Evolutionary conservation across 805 yeast genomes (phyloP).

Genomic region (Wickerhamiella siamensis): DNA sequence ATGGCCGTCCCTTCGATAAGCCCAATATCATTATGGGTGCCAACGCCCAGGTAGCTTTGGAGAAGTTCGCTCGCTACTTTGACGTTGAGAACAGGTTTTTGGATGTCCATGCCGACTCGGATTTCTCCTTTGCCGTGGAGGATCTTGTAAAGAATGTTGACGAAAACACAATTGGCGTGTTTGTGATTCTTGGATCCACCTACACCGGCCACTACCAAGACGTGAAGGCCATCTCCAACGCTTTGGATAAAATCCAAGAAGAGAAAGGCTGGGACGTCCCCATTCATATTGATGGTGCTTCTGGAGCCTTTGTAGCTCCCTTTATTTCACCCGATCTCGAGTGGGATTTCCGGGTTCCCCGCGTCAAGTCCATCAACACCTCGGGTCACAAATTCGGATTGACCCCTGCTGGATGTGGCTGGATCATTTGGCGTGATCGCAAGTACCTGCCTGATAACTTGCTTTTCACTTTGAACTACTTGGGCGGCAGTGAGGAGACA

Average conservation of each 20-base stretch:
- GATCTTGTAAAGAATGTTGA: constrained; percentile 53
- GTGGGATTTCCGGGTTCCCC: constrained; percentile 71
- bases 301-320: constrained; percentile 84
- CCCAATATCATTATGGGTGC: constrained; percentile 89
- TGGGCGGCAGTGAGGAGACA: constrained; percentile 81
- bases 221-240: constrained; percentile 42
- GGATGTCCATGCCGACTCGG: constrained; percentile 44
- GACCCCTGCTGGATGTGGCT: constrained; percentile 82
- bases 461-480: constrained; percentile 63
- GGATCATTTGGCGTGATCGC: constrained; percentile 72
- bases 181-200: constrained; percentile 79
- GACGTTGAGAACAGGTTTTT: constrained; percentile 77
- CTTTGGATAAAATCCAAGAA: constrained; percentile 54
- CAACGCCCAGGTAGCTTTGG: constrained; percentile 87
- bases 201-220: constrained; percentile 88
- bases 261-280: constrained; percentile 57
- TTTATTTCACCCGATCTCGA: constrained; percentile 56
- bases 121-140: constrained; percentile 49
- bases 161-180: constrained; percentile 86
- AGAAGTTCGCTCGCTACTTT: constrained; percentile 85
- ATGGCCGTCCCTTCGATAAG: constrained; percentile 42
- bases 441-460: constrained; percentile 52
- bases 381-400: constrained; percentile 91
- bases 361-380: constrained; percentile 75
- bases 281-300: constrained; percentile 88